A percentile compares a stretch with the other conserved stretches of the same genome.
Evolutionary conservation across 1,284 basidiomycete species (phyloP).

Genomic region (Vanrija humicola): DNA sequence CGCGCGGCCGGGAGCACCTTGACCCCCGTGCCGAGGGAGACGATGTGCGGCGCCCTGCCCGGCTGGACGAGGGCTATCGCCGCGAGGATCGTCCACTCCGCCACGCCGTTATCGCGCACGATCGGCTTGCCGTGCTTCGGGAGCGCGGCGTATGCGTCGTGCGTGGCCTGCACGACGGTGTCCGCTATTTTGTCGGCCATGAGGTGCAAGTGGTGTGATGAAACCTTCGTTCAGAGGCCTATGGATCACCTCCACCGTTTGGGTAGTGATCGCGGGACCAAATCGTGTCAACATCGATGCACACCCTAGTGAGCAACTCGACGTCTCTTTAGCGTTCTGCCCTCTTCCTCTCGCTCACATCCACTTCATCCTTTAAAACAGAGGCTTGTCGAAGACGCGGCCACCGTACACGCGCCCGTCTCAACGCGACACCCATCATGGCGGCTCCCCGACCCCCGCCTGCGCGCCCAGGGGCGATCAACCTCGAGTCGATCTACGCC

Average conservation of each 20-base stretch:
- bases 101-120: conserved; percentile 38
- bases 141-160: conserved; percentile 28
- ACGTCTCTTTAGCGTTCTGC: not conserved
- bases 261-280: too few species aligned
- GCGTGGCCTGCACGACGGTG: conserved; percentile 2
- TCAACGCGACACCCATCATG: not conserved
- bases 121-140: conserved; percentile 44
- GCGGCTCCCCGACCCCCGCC: conserved; percentile 3
- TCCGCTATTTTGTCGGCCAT: conserved; percentile 1
- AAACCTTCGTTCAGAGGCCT: not conserved
- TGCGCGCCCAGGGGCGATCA: conserved; percentile 7
- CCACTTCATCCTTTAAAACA: too few species aligned
- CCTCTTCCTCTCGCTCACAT: too few species aligned
- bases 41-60: conserved; percentile 35
- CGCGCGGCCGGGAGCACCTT: conserved; percentile 72
- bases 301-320: not conserved
- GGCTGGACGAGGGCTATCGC: conserved; percentile 20
- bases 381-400: too few species aligned
- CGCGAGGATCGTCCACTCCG: conserved; percentile 51
- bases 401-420: not conserved
- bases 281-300: too few species aligned
- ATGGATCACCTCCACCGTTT: too few species aligned
- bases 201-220: not conserved
- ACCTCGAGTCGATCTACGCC: conserved; percentile 19
- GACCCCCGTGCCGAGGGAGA: conserved; percentile 76